Evolutionary conservation across 306 rosid genomes (phyloP), one percentile per base, ranked within the genome.

Genomic region (Purshia tridentata): DNA sequence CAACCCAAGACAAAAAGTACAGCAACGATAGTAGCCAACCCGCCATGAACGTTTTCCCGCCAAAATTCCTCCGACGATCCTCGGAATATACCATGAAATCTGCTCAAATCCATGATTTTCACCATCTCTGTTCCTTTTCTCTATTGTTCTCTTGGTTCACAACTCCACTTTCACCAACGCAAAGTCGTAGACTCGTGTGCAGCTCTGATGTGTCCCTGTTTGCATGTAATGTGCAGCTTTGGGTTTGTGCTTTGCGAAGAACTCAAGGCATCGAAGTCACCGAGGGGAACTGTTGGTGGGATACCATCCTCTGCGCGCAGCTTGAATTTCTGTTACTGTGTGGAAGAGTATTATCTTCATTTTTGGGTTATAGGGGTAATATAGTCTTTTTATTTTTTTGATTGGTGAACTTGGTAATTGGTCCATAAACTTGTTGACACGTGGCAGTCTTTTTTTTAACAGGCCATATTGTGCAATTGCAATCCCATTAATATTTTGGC

Each of bases 11-110:
- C 46, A 62, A 88, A 29, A 42, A 86, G 14, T 45, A 87, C 49
- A 72, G 78, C 88, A 14, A 81, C 5, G 39, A 80, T 71, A 29
- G 88, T 87, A 51, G 83, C 88, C 82, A 88, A 88, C 19, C 88
- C 84, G 18, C 91, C 88, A 59, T 74, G 72, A 52, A 74, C 45
- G 80, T 70, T 83, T 75, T 80, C 82, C 73, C 83, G 70, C 76
- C 83, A 80, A 67, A 84, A 69, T 37, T 72, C 83, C 65, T 65
- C 81, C 19, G 82, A 72, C 5, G 82, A 65, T 6, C 52, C 79
- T 10, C 41, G 48, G 41, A 47, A 35, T 8, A 20, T 14, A 50
- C 63, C 50, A 6, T 6, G 65, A 40, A 29, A 65, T 48, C 18
- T 0, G 15, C 39, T 42, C 10, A 56, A 81, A 59, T 65, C 69